A percentile compares a stretch with the other conserved stretches of the same genome.
phyloP scores from a whole-genome alignment of 106 monocot genomes.

The Posidonia australis region DNA sequence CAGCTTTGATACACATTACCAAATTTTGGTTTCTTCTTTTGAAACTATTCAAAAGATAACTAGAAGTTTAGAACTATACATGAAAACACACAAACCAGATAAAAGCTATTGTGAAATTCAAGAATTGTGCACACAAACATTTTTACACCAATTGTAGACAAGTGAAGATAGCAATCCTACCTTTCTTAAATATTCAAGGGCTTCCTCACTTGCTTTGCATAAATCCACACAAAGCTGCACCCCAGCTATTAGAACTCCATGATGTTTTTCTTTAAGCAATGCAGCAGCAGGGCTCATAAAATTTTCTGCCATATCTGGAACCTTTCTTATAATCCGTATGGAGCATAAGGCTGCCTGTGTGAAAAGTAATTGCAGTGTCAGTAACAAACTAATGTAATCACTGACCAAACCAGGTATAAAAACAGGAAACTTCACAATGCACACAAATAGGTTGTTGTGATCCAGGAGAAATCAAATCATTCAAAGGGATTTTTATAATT shows the following conservation, averaged over 20 bases:
- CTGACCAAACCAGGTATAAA: background rate
- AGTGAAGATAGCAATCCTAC: constrained; percentile 21
- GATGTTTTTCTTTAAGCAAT: constrained; percentile 96
- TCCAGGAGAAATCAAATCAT: background rate
- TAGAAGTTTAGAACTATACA: background rate
- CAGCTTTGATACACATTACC: too few species aligned
- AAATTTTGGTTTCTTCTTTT: too few species aligned
- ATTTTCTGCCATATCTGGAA: constrained; percentile 91
- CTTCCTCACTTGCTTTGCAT: constrained; percentile 71
- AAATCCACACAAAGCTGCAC: constrained; percentile 89
- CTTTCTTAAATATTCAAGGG: constrained; percentile 79
- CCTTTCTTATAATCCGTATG: constrained; percentile 92
- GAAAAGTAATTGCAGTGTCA: background rate
- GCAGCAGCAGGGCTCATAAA: constrained; percentile 66
- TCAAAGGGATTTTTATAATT: background rate
- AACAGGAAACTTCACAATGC: background rate
- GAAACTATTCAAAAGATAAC: too few species aligned
- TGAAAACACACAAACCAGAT: background rate
- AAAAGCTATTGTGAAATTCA: background rate
- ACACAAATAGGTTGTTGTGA: background rate
- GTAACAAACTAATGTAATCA: background rate
- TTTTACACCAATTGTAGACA: background rate
- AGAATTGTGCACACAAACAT: background rate
- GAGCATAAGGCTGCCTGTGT: constrained; percentile 95
- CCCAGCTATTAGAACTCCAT: constrained; percentile 85